These are phyloP conservation scores for Barnettozyma botsteinii DNA, from an alignment of 805 yeast genomes.

Conservation along the genomic window DNA sequence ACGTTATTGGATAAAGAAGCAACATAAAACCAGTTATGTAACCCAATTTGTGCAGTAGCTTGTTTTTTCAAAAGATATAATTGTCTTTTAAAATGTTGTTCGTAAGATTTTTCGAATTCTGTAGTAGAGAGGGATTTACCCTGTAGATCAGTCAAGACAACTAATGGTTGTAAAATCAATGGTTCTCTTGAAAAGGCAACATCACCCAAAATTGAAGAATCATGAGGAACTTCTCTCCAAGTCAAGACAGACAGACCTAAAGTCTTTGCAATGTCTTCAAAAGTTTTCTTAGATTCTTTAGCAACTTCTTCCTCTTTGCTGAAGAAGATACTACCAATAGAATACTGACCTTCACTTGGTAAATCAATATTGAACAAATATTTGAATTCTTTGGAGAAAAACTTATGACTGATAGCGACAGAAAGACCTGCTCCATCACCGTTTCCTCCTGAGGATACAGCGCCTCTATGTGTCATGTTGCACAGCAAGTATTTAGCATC, in stretches of 20 bases:
- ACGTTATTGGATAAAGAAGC: slow-evolving; percentile 85
- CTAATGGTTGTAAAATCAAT: slow-evolving; percentile 84
- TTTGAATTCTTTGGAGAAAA: slow-evolving; percentile 78
- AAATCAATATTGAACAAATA: slow-evolving; percentile 59
- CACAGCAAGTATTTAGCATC: slow-evolving; percentile 85
- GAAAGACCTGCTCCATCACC: slow-evolving; percentile 99
- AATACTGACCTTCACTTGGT: slow-evolving; percentile 83
- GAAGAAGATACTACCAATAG: slow-evolving; percentile 92
- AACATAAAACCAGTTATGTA: slow-evolving; percentile 96
- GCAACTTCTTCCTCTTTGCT: slow-evolving; percentile 73
- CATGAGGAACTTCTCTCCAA: slow-evolving; percentile 94
- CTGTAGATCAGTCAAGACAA: slow-evolving; percentile 55
- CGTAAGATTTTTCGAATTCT: slow-evolving; percentile 51
- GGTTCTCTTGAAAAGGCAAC: slow-evolving; percentile 95
- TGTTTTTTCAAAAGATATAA: slow-evolving; percentile 84
- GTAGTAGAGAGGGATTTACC: slow-evolving; percentile 37
- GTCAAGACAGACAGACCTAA: slow-evolving; percentile 81
- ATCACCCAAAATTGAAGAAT: slow-evolving; percentile 90
- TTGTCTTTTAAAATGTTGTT: slow-evolving; percentile 71
- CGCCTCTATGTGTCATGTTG: slow-evolving; percentile 99
- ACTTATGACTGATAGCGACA: slow-evolving; percentile 86
- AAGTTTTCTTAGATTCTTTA: slow-evolving; percentile 64
- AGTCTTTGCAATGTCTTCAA: slow-evolving; percentile 72
- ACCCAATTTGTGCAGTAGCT: slow-evolving; percentile 83
- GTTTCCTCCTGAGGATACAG: slow-evolving; percentile 93